Base-by-base conservation (phyloP, 148 eudicot genomes). In the Chenopodium berlandieri region DNA sequence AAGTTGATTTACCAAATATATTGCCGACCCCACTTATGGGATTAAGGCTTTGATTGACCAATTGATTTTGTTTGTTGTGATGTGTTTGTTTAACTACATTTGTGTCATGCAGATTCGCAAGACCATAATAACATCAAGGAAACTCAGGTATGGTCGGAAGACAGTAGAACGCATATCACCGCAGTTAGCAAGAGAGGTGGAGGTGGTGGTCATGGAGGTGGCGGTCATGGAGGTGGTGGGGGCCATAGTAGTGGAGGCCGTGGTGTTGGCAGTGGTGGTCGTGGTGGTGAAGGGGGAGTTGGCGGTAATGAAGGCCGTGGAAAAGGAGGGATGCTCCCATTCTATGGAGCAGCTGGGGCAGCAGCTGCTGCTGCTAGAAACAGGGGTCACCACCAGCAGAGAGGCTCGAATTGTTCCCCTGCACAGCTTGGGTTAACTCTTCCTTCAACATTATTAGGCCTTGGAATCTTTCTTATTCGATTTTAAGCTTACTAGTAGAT, bases 171-270 rank as follows among this genome's bases (percentile, higher is more conserved):
- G 63, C 64, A 78, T 32, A 31, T 34, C 2, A 52, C n/a, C 0
- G 54, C 27, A 17, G 14, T 73, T 5, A 12, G 74, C 5, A 52
- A 68, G 32, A 27, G 7, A 2, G 71, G 68, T 20, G 75, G 73
- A 1, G 70, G 80, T n/a, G 80, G 75, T 46, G 81, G 81, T 30
- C 66, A 75, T 1, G 69, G 66, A 0, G 73, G 82, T 10, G 34
- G 19, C 12, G 17, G 81, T 1, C 75, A 75, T 2, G 32, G 75
- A 4, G 27, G 73, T 46, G 65, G 77, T 5, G 72, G 76, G 0
- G 73, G 84, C 2, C 76, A 69, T 9, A 27, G 54, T 44, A n/a
- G 63, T 7, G 25, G 78, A 11, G 22, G 56, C 1, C 2, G 25
- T 25, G 32, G 67, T 2, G 68, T 44, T 11, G 67, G 79, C 52